Evolutionary conservation across 768 basidiomycete species (phyloP).

Genomic region (Boletus sp.): DNA sequence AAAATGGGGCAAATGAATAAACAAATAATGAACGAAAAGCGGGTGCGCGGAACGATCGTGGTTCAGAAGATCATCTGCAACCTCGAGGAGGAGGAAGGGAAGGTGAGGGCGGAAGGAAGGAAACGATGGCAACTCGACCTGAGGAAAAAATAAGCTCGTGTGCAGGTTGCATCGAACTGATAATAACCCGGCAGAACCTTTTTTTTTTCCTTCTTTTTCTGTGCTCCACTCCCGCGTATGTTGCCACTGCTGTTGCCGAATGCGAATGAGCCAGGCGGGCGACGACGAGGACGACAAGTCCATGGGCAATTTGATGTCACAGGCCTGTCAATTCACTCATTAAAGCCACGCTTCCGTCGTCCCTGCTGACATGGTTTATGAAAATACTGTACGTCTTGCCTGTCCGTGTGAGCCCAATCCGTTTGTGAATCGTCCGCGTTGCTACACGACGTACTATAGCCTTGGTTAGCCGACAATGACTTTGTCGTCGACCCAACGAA

Average conservation of each 20-base stretch:
- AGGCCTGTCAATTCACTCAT: constrained; percentile 15
- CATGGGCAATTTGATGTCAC: background rate
- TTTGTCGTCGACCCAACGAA: background rate
- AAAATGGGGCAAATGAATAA: constrained; percentile 19
- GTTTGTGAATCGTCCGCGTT: background rate
- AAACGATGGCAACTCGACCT: constrained; percentile 1
- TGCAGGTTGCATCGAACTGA: background rate
- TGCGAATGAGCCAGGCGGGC: background rate
- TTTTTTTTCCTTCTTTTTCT: too few species aligned
- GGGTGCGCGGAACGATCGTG: constrained; percentile 6
- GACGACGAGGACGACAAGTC: background rate
- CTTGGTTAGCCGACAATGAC: background rate
- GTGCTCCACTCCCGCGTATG: background rate
- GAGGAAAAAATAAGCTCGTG: constrained; percentile 2
- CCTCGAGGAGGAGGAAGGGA: background rate
- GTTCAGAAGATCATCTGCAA: constrained; percentile 18
- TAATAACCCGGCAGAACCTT: background rate
- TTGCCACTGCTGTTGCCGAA: background rate
- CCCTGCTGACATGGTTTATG: background rate
- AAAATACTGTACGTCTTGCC: background rate
- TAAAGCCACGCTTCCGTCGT: constrained; percentile 8
- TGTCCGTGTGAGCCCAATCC: constrained; percentile 3
- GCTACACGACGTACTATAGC: background rate
- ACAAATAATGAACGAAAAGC: constrained; percentile 24
- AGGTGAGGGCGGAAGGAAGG: background rate